Evolutionary conservation across 2,329 filamentous ascomycete genomes (phyloP), one percentile per base, ranked within the genome.

Genomic region (Zarea fungicola): DNA sequence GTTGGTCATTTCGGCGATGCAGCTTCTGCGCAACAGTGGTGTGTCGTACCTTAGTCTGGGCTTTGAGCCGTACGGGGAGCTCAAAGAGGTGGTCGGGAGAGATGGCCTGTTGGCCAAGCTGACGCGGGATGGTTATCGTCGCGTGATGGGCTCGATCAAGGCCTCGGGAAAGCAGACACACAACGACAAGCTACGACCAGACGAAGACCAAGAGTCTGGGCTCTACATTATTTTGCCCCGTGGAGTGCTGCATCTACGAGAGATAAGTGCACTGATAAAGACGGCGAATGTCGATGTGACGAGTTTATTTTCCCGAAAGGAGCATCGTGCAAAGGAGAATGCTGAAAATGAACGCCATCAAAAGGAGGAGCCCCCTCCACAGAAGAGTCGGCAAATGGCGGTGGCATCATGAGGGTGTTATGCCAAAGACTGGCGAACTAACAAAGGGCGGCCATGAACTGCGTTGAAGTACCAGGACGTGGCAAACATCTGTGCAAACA

Each of bases 21-120:
- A 54, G 46, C 43, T 56, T 11, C 53, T 58, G 11, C 47, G 41
- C 21, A 42, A 42, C 8, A 50, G 53, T 3, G 55, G 51, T 2
- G 52, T 58, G 11, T 51, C 54, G 16, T 55, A 56, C 25, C 52
- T 58, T 25, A 54, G 55, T 21, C 41, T 58, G 23, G 56, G 56
- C 1, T 54, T 52, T n/a, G 56, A 58, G 18, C 56, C 56, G 0
- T 52, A 50, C n/a, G 35, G 40, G 1, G 42, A 50, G 23, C 50
- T 58, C 28, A 45, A 36, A 1, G 50, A 44, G 2, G 40, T 51
- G 19, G 31, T 34, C 10, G 48, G 48, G 16, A 25, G 36, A 11
- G 42, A 39, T 7, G 41, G 48, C n/a, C 13, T 32, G 25, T 28
- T 43, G 2, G 42, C 53, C 2, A 44, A 45, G 43, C 29, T 51